These are phyloP conservation scores for Sutorius eximius DNA, from an alignment of 1,284 basidiomycete species.

Conservation along the genomic window DNA sequence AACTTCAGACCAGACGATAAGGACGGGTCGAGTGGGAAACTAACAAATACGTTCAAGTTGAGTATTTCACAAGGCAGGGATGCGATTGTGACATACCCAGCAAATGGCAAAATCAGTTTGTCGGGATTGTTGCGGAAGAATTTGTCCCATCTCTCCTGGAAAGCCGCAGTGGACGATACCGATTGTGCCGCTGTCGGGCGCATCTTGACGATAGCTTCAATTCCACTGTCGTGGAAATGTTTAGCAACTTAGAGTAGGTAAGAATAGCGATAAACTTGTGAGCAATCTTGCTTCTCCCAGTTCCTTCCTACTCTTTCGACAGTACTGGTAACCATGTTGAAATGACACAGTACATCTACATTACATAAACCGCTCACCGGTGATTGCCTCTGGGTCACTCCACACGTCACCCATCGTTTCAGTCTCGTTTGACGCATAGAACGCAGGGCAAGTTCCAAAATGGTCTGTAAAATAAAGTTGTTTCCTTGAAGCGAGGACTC, in stretches of 20 bases:
- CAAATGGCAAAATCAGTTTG: conserved; percentile 16
- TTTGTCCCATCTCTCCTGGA: conserved; percentile 40
- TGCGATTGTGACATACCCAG: conserved; percentile 13
- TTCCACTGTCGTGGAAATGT: conserved; percentile 27
- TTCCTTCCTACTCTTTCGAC: conserved; percentile 42
- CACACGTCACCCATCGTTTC: conserved; percentile 48
- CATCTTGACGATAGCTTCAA: conserved; percentile 41
- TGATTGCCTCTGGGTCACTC: conserved; percentile 31
- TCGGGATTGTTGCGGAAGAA: conserved; percentile 34
- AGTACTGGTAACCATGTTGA: conserved; percentile 32
- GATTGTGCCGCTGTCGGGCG: conserved; percentile 38
- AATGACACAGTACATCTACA: background rate
- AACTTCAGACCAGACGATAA: conserved; percentile 6
- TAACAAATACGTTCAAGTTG: background rate
- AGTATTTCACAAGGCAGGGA: background rate
- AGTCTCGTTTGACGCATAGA: conserved; percentile 40
- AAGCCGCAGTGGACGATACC: conserved; percentile 37
- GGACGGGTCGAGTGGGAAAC: background rate
- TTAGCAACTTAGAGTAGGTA: background rate
- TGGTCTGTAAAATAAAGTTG: conserved; percentile 40
- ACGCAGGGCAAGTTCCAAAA: conserved; percentile 37
- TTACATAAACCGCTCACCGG: conserved; percentile 29
- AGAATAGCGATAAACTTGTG: conserved; percentile 43
- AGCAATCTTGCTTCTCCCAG: conserved; percentile 49
- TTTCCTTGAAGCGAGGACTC: background rate